These are phyloP conservation scores for Monosporascus cannonballus DNA, from an alignment of 2,329 filamentous ascomycete genomes.

Conservation along the genomic window DNA sequence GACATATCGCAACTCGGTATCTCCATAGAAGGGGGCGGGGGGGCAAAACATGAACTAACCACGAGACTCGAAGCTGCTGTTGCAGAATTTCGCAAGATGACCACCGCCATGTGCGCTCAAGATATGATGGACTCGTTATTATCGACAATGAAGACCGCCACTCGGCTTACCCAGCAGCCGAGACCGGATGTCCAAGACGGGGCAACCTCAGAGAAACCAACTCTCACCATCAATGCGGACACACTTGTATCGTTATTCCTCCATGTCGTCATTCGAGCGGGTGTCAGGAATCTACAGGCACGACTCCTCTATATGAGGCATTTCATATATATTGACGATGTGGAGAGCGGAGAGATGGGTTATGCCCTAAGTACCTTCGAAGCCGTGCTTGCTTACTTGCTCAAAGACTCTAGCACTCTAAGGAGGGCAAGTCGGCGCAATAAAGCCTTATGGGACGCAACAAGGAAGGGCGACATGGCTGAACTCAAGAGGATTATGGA, in stretches of 20 bases:
- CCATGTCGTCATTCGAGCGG: conserved; percentile 86
- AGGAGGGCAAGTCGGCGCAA: conserved; percentile 83
- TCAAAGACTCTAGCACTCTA: conserved; percentile 73
- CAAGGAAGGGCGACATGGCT: conserved; percentile 67
- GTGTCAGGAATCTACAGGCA: conserved; percentile 81
- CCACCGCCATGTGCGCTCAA: conserved; percentile 69
- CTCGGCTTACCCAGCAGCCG: conserved; percentile 54
- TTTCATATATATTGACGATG: conserved; percentile 96
- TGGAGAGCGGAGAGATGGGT: conserved; percentile 91
- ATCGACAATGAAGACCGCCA: conserved; percentile 77
- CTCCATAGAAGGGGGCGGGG: conserved; percentile 68
- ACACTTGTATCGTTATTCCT: conserved; percentile 86
- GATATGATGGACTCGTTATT: conserved; percentile 82
- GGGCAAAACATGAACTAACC: conserved; percentile 76
- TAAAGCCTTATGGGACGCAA: conserved; percentile 79
- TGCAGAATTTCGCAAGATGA: conserved; percentile 84
- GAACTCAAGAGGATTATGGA: conserved; percentile 77
- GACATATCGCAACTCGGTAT: conserved; percentile 95
- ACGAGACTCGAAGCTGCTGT: conserved; percentile 71
- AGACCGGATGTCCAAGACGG: conserved; percentile 26
- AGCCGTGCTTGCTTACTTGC: conserved; percentile 83
- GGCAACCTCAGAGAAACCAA: conserved; percentile 43
- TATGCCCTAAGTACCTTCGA: conserved; percentile 96
- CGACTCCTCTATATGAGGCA: conserved; percentile 91
- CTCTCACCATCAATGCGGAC: conserved; percentile 71